phyloP scores from a whole-genome alignment of 345 rosid genomes.

The Rhizophora mangle region DNA sequence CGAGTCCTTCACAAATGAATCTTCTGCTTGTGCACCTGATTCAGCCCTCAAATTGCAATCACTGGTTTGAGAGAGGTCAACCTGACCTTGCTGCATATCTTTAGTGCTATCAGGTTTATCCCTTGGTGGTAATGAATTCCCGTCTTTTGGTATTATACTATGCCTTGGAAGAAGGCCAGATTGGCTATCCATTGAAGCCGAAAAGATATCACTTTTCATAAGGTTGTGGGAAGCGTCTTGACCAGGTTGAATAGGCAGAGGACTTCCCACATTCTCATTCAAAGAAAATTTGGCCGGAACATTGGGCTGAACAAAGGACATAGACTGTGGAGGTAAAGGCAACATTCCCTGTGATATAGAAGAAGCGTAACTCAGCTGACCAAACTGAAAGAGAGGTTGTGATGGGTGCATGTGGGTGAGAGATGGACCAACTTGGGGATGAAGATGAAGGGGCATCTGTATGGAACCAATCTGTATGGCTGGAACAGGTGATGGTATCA shows the following conservation, averaged over 20 bases:
- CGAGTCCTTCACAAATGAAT: slow-evolving; percentile 32
- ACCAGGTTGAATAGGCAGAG: slow-evolving; percentile 42
- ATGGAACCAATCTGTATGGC: slow-evolving; percentile 99
- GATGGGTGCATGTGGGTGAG: slow-evolving; percentile 57
- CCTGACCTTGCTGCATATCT: slow-evolving; percentile 38
- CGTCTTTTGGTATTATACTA: slow-evolving; percentile 33
- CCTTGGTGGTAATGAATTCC: slow-evolving; percentile 35
- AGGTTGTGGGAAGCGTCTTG: slow-evolving; percentile 38
- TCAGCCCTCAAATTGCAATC: slow-evolving; percentile 31
- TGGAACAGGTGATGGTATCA: slow-evolving; percentile 89
- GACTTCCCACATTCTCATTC: slow-evolving; percentile 51
- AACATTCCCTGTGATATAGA: slow-evolving; percentile 71
- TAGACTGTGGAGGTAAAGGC: slow-evolving; percentile 57
- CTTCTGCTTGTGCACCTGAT: slow-evolving; percentile 34
- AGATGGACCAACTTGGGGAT: slow-evolving; percentile 67
- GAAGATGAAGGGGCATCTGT: slow-evolving; percentile 97
- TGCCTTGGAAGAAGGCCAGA: slow-evolving; percentile 42
- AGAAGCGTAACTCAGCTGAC: slow-evolving; percentile 78
- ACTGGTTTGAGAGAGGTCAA: slow-evolving; percentile 35
- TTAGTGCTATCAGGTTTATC: slow-evolving; percentile 28
- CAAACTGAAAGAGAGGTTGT: slow-evolving; percentile 84
- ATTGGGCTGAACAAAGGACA: slow-evolving; percentile 53
- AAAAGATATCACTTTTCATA: slow-evolving; percentile 31
- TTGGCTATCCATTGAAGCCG: slow-evolving; percentile 42
- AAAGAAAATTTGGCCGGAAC: slow-evolving; percentile 39